Base-by-base conservation (phyloP, 2,329 filamentous ascomycete species). In the Fusarium chlamydosporum region DNA sequence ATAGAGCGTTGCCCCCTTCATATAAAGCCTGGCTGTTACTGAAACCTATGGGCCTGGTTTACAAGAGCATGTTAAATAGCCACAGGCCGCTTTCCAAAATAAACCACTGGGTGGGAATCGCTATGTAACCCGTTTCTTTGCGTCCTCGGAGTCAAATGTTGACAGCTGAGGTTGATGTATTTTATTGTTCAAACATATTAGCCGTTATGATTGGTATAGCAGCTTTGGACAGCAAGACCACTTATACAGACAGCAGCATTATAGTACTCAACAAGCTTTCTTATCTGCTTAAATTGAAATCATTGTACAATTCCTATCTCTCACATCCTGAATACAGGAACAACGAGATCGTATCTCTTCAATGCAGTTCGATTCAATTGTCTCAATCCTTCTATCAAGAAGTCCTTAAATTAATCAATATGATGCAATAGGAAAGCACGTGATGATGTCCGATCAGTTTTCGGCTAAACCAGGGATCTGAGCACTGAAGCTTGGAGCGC, bases 391-490 rank as follows among this genome's bases (percentile, higher is more conserved):
- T 27, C 23, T 8, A 40, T 4, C 7, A 34, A 18, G 20, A 26
- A 26, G n/a, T 29, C 4, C 20, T 37, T 29, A 26, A 6, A 10
- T 38, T 27, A 13, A n/a, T 40, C 10, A 12, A 27, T 23, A 51
- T 40, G 47, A 51, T 51, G 47, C 33, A 51, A 29, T 29, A 51
- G 16, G 15, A 27, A 11, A 45, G 20, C 72, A 75, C 72, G 72
- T 75, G 72, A 75, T 33, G 50, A 61, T 58, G 53, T 43, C 27
- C 15, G n/a, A 42, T 37, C 12, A 47, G 31, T 71, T 58, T 56
- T 72, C 72, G 71, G 72, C 50, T 74, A 72, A 75, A 75, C 70
- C 40, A 51, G 40, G 57, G 57, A 51, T 61, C 26, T 37, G 52
- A 7, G 35, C 42, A 40, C 61, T 42, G 37, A 46, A 64, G 51